phyloP scores from a whole-genome alignment of 2,329 filamentous ascomycete species.

The Cercospora sp. region DNA sequence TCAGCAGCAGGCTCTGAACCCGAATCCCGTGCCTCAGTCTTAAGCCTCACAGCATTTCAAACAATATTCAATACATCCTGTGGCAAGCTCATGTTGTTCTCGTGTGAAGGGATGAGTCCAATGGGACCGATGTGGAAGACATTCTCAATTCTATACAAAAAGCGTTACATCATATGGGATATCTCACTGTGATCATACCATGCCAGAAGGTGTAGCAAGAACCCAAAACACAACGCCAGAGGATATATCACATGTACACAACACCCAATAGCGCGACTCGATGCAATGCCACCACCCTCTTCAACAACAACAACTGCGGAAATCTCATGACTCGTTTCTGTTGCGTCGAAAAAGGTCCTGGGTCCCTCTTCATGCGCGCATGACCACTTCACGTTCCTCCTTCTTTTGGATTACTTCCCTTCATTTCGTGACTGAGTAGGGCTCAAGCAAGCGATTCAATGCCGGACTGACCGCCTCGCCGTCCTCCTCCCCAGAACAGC shows the following conservation, averaged over 20 bases:
- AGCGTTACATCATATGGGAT: not conserved
- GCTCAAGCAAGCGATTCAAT: not conserved
- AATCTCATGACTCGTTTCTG: not conserved
- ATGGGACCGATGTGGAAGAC: too few relatives aligned
- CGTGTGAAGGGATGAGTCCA: too few relatives aligned
- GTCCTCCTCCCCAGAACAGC: not conserved
- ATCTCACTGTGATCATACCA: not conserved
- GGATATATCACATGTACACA: not conserved
- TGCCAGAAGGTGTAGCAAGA: not conserved
- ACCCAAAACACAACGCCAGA: not conserved
- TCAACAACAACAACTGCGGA: not conserved
- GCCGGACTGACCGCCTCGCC: not conserved
- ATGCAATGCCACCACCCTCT: not conserved
- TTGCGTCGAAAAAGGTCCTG: not conserved
- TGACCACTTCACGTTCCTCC: not conserved
- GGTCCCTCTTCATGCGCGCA: not conserved
- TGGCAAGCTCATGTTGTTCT: too few relatives aligned
- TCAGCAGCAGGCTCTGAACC: not conserved
- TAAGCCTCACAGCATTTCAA: not conserved
- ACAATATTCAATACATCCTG: not conserved
- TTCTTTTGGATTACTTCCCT: not conserved
- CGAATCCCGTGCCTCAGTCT: not conserved
- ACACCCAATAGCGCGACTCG: not conserved
- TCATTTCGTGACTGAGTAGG: not conserved
- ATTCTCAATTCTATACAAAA: not conserved